Evolutionary conservation across 192 early-diverging fungal genomes (phyloP).

Genomic region (Funneliformis mosseae): DNA sequence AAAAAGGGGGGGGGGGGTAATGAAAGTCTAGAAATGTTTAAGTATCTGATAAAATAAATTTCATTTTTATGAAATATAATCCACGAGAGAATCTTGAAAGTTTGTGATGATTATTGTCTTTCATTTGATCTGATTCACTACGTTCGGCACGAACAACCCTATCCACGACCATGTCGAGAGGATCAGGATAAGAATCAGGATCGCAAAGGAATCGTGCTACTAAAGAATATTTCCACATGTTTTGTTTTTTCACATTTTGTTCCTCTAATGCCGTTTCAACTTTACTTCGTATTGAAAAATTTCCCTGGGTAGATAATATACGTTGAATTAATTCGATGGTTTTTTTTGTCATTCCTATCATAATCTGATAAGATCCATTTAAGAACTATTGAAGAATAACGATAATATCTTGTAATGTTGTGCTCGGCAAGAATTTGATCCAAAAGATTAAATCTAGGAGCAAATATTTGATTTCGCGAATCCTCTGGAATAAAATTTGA

Average conservation of each 20-base stretch:
- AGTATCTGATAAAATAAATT: background rate
- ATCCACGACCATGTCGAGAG: slow-evolving; percentile 5
- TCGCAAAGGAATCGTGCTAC: background rate
- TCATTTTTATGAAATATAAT: background rate
- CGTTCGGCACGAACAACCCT: slow-evolving; percentile 6
- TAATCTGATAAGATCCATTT: slow-evolving; percentile 19
- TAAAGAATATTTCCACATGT: slow-evolving; percentile 23
- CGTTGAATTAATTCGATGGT: background rate
- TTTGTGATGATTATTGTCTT: background rate
- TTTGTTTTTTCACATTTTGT: background rate
- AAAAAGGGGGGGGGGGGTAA: no score
- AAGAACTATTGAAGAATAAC: slow-evolving; percentile 11
- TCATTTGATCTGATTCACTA: background rate
- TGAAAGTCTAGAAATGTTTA: no score
- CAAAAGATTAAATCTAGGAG: background rate
- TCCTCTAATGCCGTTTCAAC: slow-evolving; percentile 8
- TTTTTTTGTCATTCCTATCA: background rate
- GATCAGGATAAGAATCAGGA: background rate
- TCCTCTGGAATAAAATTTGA: background rate
- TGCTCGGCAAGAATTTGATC: background rate
- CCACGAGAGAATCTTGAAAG: background rate
- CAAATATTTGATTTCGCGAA: slow-evolving; percentile 5
- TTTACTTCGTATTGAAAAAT: slow-evolving; percentile 12
- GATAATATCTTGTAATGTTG: background rate
- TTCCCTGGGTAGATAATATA: slow-evolving; percentile 2